These are phyloP conservation scores for Penicillium samsonianum DNA, from an alignment of 495 filamentous ascomycete species.

Conservation along the genomic window DNA sequence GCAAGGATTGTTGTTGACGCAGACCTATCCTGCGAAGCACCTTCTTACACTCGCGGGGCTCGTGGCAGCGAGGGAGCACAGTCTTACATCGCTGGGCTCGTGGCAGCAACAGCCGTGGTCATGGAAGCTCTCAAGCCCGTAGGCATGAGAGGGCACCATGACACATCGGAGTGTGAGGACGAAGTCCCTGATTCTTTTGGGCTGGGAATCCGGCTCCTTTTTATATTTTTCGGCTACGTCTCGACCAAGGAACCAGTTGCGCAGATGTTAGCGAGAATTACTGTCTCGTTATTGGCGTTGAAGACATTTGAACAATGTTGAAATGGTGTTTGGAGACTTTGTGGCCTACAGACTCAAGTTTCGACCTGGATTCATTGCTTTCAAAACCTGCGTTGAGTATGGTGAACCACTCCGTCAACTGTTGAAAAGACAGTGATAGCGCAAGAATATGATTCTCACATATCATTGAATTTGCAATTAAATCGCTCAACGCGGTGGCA, in stretches of 20 bases:
- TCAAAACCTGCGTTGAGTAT: constrained; percentile 4
- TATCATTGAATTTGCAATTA: too few relatives aligned
- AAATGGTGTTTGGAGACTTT: too few relatives aligned
- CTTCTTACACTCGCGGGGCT: too few relatives aligned
- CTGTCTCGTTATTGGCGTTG: too few relatives aligned
- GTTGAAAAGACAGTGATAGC: background rate
- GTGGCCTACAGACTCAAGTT: too few relatives aligned
- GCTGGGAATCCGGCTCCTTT: constrained; percentile 5
- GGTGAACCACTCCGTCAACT: constrained; percentile 1
- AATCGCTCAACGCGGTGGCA: background rate
- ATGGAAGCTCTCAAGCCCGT: background rate
- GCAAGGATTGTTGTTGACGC: too few relatives aligned
- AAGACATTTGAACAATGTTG: too few relatives aligned
- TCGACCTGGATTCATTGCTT: background rate
- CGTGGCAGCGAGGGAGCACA: too few relatives aligned
- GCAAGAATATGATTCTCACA: too few relatives aligned
- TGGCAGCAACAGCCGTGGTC: background rate
- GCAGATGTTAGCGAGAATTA: constrained; percentile 7
- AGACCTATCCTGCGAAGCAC: constrained; percentile 9
- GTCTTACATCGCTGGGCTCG: background rate
- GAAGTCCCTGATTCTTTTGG: constrained; percentile 5
- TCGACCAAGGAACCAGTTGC: constrained; percentile 6
- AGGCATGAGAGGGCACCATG: constrained; percentile 1
- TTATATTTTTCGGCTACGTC: constrained; percentile 2
- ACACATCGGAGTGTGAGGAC: background rate